A percentile compares a stretch with the other conserved stretches of the same genome.
phyloP scores from a whole-genome alignment of 257 asterid genomes.

The Lycium barbarum region DNA sequence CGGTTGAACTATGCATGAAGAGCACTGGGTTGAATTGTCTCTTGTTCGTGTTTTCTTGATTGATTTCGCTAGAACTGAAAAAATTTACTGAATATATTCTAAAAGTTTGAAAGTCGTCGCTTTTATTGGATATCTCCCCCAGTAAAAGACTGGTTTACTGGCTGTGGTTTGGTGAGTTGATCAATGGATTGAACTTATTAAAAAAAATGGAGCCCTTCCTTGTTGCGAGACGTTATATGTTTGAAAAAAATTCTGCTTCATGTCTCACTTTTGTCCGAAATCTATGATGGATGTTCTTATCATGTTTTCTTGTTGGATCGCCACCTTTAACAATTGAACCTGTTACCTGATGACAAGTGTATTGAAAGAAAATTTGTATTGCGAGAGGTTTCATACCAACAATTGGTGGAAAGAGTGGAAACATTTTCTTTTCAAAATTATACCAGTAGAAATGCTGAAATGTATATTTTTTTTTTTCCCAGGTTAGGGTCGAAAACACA shows the following conservation, averaged over 20 bases:
- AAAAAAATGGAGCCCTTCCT: background rate
- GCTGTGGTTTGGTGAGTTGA: slow-evolving; percentile 10
- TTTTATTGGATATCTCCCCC: background rate
- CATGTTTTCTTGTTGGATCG: slow-evolving; percentile 6
- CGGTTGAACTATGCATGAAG: slow-evolving; percentile 85
- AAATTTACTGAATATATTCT: slow-evolving; percentile 28
- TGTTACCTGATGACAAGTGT: background rate
- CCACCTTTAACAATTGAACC: background rate
- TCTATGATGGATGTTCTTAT: background rate
- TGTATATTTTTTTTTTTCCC: background rate
- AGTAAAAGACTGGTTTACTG: slow-evolving; percentile 9
- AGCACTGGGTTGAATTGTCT: slow-evolving; percentile 2
- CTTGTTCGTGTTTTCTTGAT: slow-evolving; percentile 34
- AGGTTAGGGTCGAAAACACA: too few species aligned
- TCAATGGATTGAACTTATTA: slow-evolving; percentile 9
- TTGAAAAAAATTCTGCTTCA: background rate
- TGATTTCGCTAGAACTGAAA: slow-evolving; percentile 35
- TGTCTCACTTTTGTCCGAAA: background rate
- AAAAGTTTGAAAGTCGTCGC: background rate
- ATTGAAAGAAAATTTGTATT: background rate
- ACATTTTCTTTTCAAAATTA: background rate
- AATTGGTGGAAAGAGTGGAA: background rate
- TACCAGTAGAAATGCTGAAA: background rate
- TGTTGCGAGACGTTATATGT: background rate
- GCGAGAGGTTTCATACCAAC: background rate